phyloP scores from a whole-genome alignment of 2,329 filamentous ascomycete genomes.

The Trichoderma pleuroti region DNA sequence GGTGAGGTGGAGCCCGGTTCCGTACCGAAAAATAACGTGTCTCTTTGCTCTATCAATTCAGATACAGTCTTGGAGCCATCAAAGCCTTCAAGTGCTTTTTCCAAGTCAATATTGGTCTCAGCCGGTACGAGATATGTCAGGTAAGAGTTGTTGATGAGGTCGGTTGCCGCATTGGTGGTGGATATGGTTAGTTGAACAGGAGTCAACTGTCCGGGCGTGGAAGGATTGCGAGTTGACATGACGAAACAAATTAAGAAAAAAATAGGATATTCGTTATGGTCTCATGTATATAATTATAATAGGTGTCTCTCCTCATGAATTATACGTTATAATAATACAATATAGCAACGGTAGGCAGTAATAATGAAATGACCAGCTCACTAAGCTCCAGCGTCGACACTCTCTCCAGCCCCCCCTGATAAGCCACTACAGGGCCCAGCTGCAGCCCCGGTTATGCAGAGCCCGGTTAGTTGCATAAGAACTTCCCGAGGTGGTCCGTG shows the following conservation, averaged over 20 bases:
- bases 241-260: neutral
- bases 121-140: slow-evolving; percentile 60
- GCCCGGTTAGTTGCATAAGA: slow-evolving; percentile 8
- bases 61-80: slow-evolving; percentile 47
- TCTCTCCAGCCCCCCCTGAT: neutral
- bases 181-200: slow-evolving; percentile 22
- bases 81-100: slow-evolving; percentile 46
- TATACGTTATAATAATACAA: neutral
- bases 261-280: neutral
- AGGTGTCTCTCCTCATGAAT: neutral
- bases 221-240: slow-evolving; percentile 25
- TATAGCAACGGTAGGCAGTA: neutral
- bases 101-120: slow-evolving; percentile 52
- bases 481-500: slow-evolving; percentile 22
- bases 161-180: slow-evolving; percentile 27
- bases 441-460: slow-evolving; percentile 9
- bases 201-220: slow-evolving; percentile 25
- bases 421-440: neutral
- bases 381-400: neutral
- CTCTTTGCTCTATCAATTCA: slow-evolving; percentile 58
- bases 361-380: neutral
- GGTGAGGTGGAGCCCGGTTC: neutral
- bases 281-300: neutral
- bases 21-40: slow-evolving; percentile 70
- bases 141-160: slow-evolving; percentile 56